phyloP scores from a whole-genome alignment of 495 filamentous ascomycete species.

The Penicillium tannophilum region DNA sequence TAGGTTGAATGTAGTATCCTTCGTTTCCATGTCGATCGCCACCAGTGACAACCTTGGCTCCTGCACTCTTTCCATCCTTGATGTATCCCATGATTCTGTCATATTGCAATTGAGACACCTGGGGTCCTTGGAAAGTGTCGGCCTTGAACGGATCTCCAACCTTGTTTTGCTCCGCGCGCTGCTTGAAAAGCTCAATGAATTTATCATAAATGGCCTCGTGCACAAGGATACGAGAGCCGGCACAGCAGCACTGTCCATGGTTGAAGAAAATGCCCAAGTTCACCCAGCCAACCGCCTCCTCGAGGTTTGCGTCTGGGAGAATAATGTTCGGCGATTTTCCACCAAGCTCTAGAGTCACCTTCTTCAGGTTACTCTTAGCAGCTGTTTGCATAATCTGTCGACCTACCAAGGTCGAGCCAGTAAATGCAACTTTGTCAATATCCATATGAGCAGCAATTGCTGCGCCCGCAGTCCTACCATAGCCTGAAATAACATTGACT shows the following conservation, averaged over 20 bases:
- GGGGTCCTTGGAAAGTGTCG: conserved; percentile 88
- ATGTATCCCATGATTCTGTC: conserved; percentile 93
- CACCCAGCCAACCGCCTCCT: conserved; percentile 85
- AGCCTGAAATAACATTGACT: conserved; percentile 83
- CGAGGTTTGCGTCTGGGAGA: conserved; percentile 84
- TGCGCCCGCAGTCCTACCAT: conserved; percentile 81
- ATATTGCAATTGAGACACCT: conserved; percentile 83
- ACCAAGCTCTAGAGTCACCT: conserved; percentile 87
- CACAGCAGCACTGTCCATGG: conserved; percentile 90
- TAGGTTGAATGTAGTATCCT: conserved; percentile 90
- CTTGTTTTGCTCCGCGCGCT: conserved; percentile 64
- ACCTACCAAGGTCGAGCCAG: conserved; percentile 79
- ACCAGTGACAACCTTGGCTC: conserved; percentile 74
- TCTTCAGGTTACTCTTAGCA: conserved; percentile 84
- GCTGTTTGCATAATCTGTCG: conserved; percentile 87
- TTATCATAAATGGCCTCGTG: conserved; percentile 65
- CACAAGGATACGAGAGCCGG: conserved; percentile 84
- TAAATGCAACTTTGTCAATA: conserved; percentile 91
- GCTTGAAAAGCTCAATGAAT: conserved; percentile 77
- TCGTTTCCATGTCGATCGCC: conserved; percentile 73
- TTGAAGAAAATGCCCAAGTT: conserved; percentile 93
- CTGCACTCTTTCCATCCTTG: conserved; percentile 71
- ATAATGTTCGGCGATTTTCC: conserved; percentile 92
- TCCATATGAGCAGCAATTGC: conserved; percentile 88
- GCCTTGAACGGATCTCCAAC: conserved; percentile 80